Evolutionary conservation across 352 stramenopile genomes (phyloP).

Genomic region (Pythium grandisporangium): DNA sequence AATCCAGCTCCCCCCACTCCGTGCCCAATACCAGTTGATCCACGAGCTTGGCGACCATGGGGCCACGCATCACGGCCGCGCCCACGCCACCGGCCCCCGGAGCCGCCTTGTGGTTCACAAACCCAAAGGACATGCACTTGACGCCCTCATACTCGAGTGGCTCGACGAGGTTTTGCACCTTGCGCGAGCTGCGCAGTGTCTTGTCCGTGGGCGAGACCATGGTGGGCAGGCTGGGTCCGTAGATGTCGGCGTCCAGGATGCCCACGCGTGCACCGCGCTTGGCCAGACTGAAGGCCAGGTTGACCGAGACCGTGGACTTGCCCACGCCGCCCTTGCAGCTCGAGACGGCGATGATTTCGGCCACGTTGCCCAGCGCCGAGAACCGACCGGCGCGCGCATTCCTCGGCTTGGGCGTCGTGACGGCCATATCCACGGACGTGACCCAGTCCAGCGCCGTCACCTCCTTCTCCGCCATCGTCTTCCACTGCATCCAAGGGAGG

Average conservation of each 20-base stretch:
- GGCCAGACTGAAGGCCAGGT: conserved; percentile 93
- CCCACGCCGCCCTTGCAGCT: conserved; percentile 97
- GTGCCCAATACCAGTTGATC: conserved; percentile 95
- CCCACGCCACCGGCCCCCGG: conserved; percentile 68
- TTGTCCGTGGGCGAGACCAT: conserved; percentile 85
- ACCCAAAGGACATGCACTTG: conserved; percentile 91
- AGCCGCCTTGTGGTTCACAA: conserved; percentile 82
- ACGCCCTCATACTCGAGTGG: conserved; percentile 84
- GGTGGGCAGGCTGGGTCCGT: conserved; percentile 96
- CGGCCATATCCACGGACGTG: conserved; percentile 48
- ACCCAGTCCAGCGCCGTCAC: conserved; percentile 71
- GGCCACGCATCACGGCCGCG: conserved; percentile 93
- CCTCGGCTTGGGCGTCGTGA: conserved; percentile 45
- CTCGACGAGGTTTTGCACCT: conserved; percentile 65
- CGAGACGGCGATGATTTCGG: conserved; percentile 85
- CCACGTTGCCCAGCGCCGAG: conserved; percentile 72
- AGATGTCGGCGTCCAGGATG: conserved; percentile 99
- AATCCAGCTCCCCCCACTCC: conserved; percentile 99
- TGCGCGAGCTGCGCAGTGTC: conserved; percentile 59
- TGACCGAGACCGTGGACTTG: conserved; percentile 98
- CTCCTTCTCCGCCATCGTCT: conserved; percentile 32
- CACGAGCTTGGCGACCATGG: conserved; percentile 97
- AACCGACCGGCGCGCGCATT: conserved; percentile 63
- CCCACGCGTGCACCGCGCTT: conserved; percentile 91
- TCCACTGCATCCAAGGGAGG: conserved; percentile 56